Evolutionary conservation across 306 rosid genomes (phyloP).

Genomic region (Glycine tomentella): DNA sequence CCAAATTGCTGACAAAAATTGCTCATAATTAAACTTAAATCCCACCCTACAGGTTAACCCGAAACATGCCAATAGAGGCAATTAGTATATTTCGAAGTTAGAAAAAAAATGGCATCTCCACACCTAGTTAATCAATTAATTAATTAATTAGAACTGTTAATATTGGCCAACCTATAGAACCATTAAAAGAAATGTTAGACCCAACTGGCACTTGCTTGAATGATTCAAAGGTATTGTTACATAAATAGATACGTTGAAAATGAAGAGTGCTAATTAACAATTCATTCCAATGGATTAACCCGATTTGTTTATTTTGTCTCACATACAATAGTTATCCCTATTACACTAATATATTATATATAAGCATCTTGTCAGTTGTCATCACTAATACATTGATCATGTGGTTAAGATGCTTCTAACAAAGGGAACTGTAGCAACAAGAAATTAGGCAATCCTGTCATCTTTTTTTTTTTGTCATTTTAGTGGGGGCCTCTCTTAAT

Average conservation of each 20-base stretch:
- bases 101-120: slow-evolving; percentile 1
- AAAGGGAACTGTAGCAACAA: slow-evolving; percentile 43
- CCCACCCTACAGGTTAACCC: neutral
- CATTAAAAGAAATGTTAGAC: slow-evolving; percentile 57
- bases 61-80: slow-evolving; percentile 24
- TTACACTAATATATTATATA: neutral
- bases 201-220: slow-evolving; percentile 61
- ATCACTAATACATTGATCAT: slow-evolving; percentile 34
- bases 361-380: slow-evolving; percentile 44
- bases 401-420: slow-evolving; percentile 49
- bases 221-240: slow-evolving; percentile 44
- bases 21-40: neutral
- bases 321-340: neutral
- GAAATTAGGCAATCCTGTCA: slow-evolving; percentile 34
- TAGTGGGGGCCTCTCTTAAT: slow-evolving; percentile 47
- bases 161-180: slow-evolving; percentile 51
- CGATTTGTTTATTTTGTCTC: slow-evolving; percentile 34
- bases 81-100: neutral
- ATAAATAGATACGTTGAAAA: slow-evolving; percentile 54
- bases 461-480: slow-evolving; percentile 28
- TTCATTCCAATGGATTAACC: slow-evolving; percentile 24
- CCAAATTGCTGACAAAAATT: neutral
- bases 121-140: neutral
- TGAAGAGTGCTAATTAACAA: slow-evolving; percentile 45
- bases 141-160: slow-evolving; percentile 32